Evolutionary conservation across 257 asterid species (phyloP), one percentile per base, ranked within the genome.

Genomic region (Scutellaria minor): DNA sequence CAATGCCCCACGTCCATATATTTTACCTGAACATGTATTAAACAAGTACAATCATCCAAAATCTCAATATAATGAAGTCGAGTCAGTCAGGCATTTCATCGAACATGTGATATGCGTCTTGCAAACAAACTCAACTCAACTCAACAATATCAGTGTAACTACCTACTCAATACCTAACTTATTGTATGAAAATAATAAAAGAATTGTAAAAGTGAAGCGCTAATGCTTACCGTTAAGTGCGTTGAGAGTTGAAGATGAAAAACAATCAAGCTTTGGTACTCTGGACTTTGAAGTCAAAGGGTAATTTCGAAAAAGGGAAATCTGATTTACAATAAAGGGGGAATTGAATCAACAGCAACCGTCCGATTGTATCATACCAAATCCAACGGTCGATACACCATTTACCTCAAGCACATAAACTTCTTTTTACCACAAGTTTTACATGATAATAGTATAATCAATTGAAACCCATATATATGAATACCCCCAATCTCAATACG

Each of bases 1-100:
- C 81, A 81, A 61, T 84, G 72, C 58, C 88, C 96, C 39, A 86
- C 83, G 6, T 95, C 98, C 99, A 95, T 94, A 2, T 55, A 64
- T 46, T 27, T 53, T 6, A 61, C 75, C 81, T 80, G 73, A 55
- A 74, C 9, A 75, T 47, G 79, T 51, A 71, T 10, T 3, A 13
- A 58, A 24, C 48, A 55, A 14, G 46, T 1, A 35, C 9, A 52
- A 42, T 2, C 3, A n/a, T 27, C 9, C 20, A 47, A 61, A 27
- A 22, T 3, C 9, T 5, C 12, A 51, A 47, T 40, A 41, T 2
- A 24, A 15, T 6, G 40, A 31, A 31, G 37, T 57, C 0, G 14
- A 8, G 6, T 45, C 80, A 64, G 0, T 79, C 42, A 15, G 44
- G 72, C 74, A 79, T 82, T 82, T 79, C 72, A 61, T 76, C 83